Evolutionary conservation across 2,329 filamentous ascomycete species (phyloP).

Genomic region (Colletotrichum trifolii): DNA sequence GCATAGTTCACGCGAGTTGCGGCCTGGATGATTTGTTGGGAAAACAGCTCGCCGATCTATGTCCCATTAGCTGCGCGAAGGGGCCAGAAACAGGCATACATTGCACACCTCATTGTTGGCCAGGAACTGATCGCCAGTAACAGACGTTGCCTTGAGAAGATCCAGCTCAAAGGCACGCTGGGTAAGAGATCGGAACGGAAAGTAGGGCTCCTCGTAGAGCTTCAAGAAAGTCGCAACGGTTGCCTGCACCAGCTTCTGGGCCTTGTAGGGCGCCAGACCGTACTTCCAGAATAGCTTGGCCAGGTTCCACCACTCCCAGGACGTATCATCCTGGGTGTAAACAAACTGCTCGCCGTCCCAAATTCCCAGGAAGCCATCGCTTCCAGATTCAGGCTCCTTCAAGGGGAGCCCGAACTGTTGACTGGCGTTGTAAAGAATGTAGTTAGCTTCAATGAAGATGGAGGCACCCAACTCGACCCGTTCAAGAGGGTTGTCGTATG

Average conservation of each 20-base stretch:
- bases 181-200: slow-evolving; percentile 85
- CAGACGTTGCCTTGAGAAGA: slow-evolving; percentile 71
- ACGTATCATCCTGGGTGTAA: slow-evolving; percentile 68
- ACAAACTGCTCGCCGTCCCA: slow-evolving; percentile 87
- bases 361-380: slow-evolving; percentile 74
- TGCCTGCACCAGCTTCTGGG: slow-evolving; percentile 76
- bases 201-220: slow-evolving; percentile 83
- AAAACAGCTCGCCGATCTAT: slow-evolving; percentile 73
- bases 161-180: slow-evolving; percentile 74
- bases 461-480: slow-evolving; percentile 90
- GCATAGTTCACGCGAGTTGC: slow-evolving; percentile 95
- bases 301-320: slow-evolving; percentile 81
- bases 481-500: slow-evolving; percentile 72
- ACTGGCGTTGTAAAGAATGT: slow-evolving; percentile 81
- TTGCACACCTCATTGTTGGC: slow-evolving; percentile 66
- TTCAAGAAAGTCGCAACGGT: slow-evolving; percentile 79
- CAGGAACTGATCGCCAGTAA: slow-evolving; percentile 81
- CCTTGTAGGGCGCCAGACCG: slow-evolving; percentile 79
- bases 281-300: slow-evolving; percentile 88
- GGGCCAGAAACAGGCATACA: neutral
- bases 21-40: slow-evolving; percentile 87
- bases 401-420: slow-evolving; percentile 76
- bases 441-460: slow-evolving; percentile 89
- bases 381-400: slow-evolving; percentile 54
- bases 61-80: neutral